Base-by-base conservation (phyloP, 164 flowering plant species). In the Liriodendron chinense region DNA sequence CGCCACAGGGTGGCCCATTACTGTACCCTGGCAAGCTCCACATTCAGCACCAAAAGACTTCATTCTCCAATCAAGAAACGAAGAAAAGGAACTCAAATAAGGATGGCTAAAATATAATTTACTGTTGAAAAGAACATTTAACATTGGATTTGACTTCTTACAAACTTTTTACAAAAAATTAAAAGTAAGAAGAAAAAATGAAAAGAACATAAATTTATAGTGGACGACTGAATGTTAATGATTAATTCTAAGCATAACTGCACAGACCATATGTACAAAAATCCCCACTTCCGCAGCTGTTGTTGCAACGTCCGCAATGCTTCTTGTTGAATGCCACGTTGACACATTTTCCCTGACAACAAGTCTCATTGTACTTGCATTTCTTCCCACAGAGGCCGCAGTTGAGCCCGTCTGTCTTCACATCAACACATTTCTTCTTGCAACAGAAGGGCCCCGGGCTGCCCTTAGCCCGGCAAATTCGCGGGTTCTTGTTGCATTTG, bases 331-430 rank as follows among this genome's bases (percentile, higher is more conserved):
- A 68, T n/a, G 23, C 20, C 0, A 82, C 25, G 28, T 84, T 74
- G 26, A 81, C 84, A 25, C 86, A 84, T 4, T 75, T 9, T 25
- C 86, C 86, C 16, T 24, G 20, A 65, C 86, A 84, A 47, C 86
- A 84, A 6, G 72, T 71, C 71, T 81, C 76, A 0, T 21, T 24
- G 64, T 79, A 73, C 76, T 67, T 74, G 74, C 86, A 84, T 68
- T 78, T 84, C 26, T 77, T 28, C 72, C 81, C 82, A 64, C 86
- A 83, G 75, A 28, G 64, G 20, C 84, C 84, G 59, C 84, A 83
- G 75, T 82, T 82, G 3, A 28, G 61, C 0, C 70, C 10, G 26
- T 80, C 83, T 9, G 16, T 70, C 71, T 22, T 63, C 79, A 78
- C 71, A 10, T 77, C 73, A 2, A 78, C 80, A 49, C 84, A 80